Base-by-base conservation (phyloP, 1,284 basidiomycete species). In the Rhodotorula sp. region DNA sequence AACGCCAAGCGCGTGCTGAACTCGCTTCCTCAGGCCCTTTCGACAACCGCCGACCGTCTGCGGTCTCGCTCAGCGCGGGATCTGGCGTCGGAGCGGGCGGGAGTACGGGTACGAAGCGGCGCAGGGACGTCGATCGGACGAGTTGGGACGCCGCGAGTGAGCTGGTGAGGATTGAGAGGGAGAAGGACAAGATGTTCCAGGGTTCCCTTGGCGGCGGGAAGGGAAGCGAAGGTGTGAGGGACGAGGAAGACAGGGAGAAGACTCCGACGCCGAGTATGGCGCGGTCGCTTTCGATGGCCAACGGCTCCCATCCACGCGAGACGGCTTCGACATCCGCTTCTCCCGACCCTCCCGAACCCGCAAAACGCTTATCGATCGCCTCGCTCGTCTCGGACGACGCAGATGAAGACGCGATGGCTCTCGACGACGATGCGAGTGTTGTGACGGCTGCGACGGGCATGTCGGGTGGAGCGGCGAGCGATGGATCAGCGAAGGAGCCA, bases 111-210 rank as follows among this genome's bases (percentile, higher is more conserved):
- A 72, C 66, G 32, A 69, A 66, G 52, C 30, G 64, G 22, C 39
- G 64, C 46, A 48, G 70, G 22, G 62, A 64, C 6, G 17, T 53
- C 10, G 71, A 69, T 5, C 48, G 67, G 30, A 64, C 60, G 15
- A 61, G 36, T 7, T 67, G 66, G 72, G 68, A 70, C 24, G 68
- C 68, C 6, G 68, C 62, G 55, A 68, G 61, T 48, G 68, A 67
- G 53, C 44, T 67, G 1, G 48, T 66, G 11, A 13, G 65, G 49
- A 27, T 51, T 11, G 67, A 68, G 34, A 36, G 54, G 20, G 59
- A 27, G 49, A 56, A 55, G 29, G 62, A 46, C 22, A 29, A 2
- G 54, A 29, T 29, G 39, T 29, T 17, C 27, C n/a, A 46, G 24
- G 20, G 60, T 52, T 27, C 20, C 27, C 17, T 24, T 20, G 53